These are phyloP conservation scores for Kwoniella bestiolae DNA, from an alignment of 768 basidiomycete genomes.

Conservation along the genomic window DNA sequence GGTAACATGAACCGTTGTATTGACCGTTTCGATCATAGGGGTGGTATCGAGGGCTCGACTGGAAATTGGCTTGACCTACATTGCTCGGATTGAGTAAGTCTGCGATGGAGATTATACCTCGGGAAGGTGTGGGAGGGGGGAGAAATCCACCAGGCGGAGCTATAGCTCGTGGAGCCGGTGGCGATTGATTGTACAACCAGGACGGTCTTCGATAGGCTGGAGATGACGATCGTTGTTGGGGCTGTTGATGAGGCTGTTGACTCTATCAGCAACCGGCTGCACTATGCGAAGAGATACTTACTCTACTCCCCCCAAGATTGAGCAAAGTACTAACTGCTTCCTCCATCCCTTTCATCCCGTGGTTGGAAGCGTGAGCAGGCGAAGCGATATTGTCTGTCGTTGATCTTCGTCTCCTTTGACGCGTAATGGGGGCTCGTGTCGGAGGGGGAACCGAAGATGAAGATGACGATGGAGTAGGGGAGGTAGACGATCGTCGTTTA, in stretches of 20 bases:
- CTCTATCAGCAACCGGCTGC: no score
- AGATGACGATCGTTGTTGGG: neutral
- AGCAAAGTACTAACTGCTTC: no score
- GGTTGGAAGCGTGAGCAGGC: no score
- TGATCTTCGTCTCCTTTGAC: neutral
- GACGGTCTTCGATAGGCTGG: neutral
- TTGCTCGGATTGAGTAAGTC: neutral
- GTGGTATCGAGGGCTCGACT: no score
- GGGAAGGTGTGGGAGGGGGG: neutral
- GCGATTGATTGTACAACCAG: slow-evolving; percentile 4
- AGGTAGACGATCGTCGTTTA: neutral
- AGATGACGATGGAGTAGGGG: neutral
- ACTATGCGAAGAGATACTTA: no score
- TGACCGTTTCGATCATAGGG: no score
- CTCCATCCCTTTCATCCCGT: no score
- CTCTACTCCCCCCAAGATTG: no score
- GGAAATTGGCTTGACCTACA: no score
- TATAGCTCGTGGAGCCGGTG: neutral
- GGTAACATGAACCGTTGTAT: no score
- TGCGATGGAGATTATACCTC: neutral
- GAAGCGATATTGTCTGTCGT: neutral
- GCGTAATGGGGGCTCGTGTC: neutral
- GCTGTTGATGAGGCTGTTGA: neutral
- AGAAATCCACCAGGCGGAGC: slow-evolving; percentile 1
- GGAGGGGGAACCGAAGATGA: neutral